Evolutionary conservation across 2,329 filamentous ascomycete genomes (phyloP), one percentile per base, ranked within the genome.

Genomic region (Scytalidium lignicola): DNA sequence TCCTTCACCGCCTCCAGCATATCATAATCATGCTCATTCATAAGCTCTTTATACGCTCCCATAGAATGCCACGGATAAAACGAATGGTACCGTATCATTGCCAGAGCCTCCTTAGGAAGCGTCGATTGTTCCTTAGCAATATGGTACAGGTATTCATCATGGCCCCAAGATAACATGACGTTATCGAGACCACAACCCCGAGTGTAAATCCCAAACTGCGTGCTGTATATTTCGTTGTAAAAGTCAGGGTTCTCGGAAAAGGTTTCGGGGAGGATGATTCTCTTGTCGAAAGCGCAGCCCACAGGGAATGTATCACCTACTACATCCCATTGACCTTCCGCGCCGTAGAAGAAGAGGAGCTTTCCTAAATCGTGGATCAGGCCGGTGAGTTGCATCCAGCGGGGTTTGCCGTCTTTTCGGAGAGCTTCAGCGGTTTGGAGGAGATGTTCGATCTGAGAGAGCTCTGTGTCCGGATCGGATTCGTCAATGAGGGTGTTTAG

Each of bases 11-110:
- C 88, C 64, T 82, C 79, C 58, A 93, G 71, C 84, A 93, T 89
- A 61, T 79, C 76, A 67, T 83, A 72, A 60, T 95, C 90, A 64
- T 90, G 85, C 52, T 85, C 81, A 65, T 83, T 78, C 89, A 95
- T 93, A 68, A 93, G 78, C 70, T 88, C 81, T 55, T 71, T 68
- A 71, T 95, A 95, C 8, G 88, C 89, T 44, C 84, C 85, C 67
- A 86, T 83, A 55, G 78, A 80, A 71, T 95, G 90, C 90, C 89
- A 95, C 15, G 89, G 85, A 70, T 95, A 95, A 72, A 95, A 95
- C 12, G 83, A 88, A 71, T 95, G 89, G 71, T 92, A 95, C 47
- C 90, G 41, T 66, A 95, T 92, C 87, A 95, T 95, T 55, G 89
- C 90, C 10, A 95, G 78, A 0, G 85, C 86, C 76, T 93, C 89